These are phyloP conservation scores for Leishmania mexicana DNA, from an alignment of 208 protist genomes.

Conservation along the genomic window DNA sequence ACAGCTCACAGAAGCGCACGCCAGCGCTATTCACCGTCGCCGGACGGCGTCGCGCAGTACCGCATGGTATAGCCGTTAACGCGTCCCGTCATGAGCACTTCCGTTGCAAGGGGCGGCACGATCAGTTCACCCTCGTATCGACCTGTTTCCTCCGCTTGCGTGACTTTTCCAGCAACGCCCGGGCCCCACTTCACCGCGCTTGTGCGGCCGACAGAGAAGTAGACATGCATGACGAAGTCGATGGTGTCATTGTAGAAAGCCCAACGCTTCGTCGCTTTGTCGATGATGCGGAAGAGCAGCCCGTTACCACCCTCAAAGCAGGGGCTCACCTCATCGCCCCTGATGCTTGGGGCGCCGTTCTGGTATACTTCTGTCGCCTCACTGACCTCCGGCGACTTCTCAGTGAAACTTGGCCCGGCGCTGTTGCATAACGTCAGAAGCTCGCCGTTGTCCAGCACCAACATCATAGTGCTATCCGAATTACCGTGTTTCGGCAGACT, in stretches of 20 bases:
- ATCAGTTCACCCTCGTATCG: constrained; percentile 27
- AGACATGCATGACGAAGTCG: constrained; percentile 37
- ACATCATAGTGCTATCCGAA: background rate
- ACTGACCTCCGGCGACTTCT: background rate
- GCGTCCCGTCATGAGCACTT: constrained; percentile 27
- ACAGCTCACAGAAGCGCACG: background rate
- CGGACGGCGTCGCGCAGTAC: constrained; percentile 19
- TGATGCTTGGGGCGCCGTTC: constrained; percentile 31
- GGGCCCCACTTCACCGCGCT: constrained; percentile 25
- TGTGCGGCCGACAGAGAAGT: constrained; percentile 24
- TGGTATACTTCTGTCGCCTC: constrained; percentile 10
- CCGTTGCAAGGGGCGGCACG: constrained; percentile 27
- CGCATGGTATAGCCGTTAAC: constrained; percentile 30
- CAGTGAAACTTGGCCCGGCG: background rate
- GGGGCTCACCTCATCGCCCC: constrained; percentile 19
- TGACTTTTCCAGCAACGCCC: constrained; percentile 4
- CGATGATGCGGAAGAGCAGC: constrained; percentile 64
- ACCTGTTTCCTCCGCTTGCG: constrained; percentile 15
- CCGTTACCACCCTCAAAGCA: constrained; percentile 42
- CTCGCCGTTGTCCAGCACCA: constrained; percentile 25
- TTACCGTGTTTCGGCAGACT: background rate
- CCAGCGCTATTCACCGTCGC: background rate
- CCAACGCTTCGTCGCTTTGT: constrained; percentile 34
- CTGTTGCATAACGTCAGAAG: constrained; percentile 6
- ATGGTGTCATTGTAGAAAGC: constrained; percentile 74